A percentile compares a stretch with the other conserved stretches of the same genome.
phyloP scores from a whole-genome alignment of 2,329 filamentous ascomycete species.

The Penicillium hordei region DNA sequence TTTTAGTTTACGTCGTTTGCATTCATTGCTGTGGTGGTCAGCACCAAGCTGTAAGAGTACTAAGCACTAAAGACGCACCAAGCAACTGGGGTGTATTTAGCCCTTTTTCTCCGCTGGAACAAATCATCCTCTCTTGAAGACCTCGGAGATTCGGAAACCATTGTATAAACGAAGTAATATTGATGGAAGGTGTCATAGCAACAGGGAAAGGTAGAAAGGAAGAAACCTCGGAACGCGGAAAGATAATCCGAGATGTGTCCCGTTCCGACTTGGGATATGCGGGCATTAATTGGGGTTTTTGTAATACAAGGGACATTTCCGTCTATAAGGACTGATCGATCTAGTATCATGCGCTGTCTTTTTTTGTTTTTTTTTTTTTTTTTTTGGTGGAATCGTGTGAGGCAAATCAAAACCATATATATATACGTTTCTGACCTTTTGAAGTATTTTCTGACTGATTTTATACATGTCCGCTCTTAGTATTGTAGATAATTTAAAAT shows the following conservation, averaged over 20 bases:
- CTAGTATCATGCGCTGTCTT: too few species aligned
- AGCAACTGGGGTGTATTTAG: conserved; percentile 38
- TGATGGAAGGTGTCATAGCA: background rate
- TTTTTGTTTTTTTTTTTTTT: too few species aligned
- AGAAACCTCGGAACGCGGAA: conserved; percentile 6
- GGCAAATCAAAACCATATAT: too few species aligned
- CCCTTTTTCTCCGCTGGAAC: conserved; percentile 27
- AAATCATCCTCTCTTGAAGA: background rate
- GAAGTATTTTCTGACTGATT: too few species aligned
- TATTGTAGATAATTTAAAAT: background rate
- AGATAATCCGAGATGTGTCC: background rate
- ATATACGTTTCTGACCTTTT: too few species aligned
- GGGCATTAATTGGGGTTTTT: too few species aligned
- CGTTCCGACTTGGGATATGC: too few species aligned
- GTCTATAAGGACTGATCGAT: too few species aligned
- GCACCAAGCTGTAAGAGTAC: background rate
- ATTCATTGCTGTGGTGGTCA: conserved; percentile 59
- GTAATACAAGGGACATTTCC: too few species aligned
- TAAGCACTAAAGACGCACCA: conserved; percentile 26
- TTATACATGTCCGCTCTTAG: too few species aligned
- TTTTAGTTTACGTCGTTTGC: conserved; percentile 73
- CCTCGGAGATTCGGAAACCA: background rate
- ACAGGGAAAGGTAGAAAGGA: background rate
- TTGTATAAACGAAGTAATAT: background rate
- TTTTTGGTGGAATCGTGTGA: too few species aligned